These are phyloP conservation scores for Letharia lupina DNA, from an alignment of 495 filamentous ascomycete species.

Conservation along the genomic window DNA sequence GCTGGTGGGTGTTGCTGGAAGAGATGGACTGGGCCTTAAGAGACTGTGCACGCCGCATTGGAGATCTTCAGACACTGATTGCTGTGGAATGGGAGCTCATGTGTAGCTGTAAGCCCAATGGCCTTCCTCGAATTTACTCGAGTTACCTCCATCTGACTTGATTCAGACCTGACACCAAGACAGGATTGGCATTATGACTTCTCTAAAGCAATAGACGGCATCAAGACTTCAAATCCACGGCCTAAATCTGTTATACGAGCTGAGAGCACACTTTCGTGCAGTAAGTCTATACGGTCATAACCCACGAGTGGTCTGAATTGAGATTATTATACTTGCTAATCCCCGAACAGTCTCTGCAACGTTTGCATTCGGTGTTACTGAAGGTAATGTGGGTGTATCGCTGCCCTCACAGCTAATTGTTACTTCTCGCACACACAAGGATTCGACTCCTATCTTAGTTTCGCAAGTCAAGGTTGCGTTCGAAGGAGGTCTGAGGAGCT, in stretches of 20 bases:
- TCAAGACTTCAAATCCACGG: slow-evolving; percentile 45
- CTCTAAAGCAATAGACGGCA: slow-evolving; percentile 53
- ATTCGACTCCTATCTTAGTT: slow-evolving; percentile 56
- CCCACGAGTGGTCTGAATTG: background rate
- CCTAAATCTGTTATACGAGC: slow-evolving; percentile 57
- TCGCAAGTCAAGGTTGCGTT: slow-evolving; percentile 57
- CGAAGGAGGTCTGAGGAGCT: slow-evolving; percentile 57
- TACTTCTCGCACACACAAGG: slow-evolving; percentile 55
- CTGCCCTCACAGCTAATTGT: slow-evolving; percentile 65
- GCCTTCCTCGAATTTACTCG: background rate
- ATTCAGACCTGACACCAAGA: slow-evolving; percentile 50
- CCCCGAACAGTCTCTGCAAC: slow-evolving; percentile 48
- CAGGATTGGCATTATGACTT: slow-evolving; percentile 64
- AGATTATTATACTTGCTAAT: background rate
- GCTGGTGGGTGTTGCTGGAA: slow-evolving; percentile 67
- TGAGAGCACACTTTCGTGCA: slow-evolving; percentile 59
- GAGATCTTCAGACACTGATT: slow-evolving; percentile 57
- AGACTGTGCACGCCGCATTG: slow-evolving; percentile 56
- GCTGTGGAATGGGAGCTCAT: slow-evolving; percentile 81
- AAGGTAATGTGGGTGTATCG: slow-evolving; percentile 78
- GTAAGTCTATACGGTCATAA: slow-evolving; percentile 35
- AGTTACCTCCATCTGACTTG: slow-evolving; percentile 14
- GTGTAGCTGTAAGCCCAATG: slow-evolving; percentile 49
- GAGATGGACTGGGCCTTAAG: slow-evolving; percentile 66
- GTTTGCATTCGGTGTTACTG: slow-evolving; percentile 62